A percentile compares a stretch with the other conserved stretches of the same genome.
Conservation (phyloP, 805 yeast genomes). For the Yamadazyma insecticola region DNA sequence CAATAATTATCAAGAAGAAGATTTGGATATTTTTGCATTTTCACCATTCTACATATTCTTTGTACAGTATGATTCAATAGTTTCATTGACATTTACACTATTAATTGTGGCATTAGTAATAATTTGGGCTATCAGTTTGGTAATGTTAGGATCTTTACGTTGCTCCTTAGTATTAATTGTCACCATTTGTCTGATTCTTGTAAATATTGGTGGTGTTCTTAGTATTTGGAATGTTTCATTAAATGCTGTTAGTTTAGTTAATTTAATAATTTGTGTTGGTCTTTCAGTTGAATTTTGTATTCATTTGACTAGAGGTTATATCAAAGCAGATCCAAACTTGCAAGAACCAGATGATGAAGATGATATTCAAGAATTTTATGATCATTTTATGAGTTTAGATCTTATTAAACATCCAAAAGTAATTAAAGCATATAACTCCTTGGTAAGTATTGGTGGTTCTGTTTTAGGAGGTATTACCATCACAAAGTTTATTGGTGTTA, state of each 20-base stretch:
- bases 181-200: conserved; percentile 60
- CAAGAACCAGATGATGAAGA: conserved; percentile 1
- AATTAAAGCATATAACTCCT: conserved; percentile 49
- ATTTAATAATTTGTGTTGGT: conserved; percentile 88
- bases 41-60: conserved; percentile 92
- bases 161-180: conserved; percentile 53
- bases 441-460: conserved; percentile 80
- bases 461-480: conserved; percentile 87
- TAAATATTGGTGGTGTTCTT: conserved; percentile 79
- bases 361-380: conserved; percentile 4
- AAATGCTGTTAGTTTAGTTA: conserved; percentile 87
- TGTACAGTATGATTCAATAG: conserved; percentile 75
- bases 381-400: conserved; percentile 7
- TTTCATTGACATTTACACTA: conserved; percentile 52
- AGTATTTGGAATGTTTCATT: conserved; percentile 67
- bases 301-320: conserved; percentile 78
- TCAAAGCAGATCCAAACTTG: conserved; percentile 18
- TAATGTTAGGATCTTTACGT: conserved; percentile 62
- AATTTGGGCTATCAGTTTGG: conserved; percentile 48
- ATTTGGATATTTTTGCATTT: conserved; percentile 71
- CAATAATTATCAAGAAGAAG: conserved; percentile 27
- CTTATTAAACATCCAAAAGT: conserved; percentile 6
- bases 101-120: conserved; percentile 48
- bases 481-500: conserved; percentile 85
- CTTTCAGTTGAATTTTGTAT: conserved; percentile 90